Evolutionary conservation across 2,329 filamentous ascomycete genomes (phyloP).

Genomic region (Botryotinia calthae): DNA sequence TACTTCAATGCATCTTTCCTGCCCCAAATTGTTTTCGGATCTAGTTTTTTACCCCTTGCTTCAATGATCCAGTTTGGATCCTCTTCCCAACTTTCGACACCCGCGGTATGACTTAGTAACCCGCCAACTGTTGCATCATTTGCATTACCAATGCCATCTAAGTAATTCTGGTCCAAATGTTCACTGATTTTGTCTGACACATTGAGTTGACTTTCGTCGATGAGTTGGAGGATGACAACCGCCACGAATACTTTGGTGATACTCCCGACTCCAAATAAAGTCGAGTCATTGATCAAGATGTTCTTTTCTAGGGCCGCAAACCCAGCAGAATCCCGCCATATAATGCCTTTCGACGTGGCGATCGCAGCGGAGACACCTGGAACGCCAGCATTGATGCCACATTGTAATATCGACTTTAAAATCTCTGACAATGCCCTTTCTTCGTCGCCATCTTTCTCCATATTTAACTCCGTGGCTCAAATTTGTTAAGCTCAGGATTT

Average conservation of each 20-base stretch:
- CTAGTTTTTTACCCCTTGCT: conserved; percentile 19
- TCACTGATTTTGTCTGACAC: conserved; percentile 13
- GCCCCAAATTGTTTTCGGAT: conserved; percentile 21
- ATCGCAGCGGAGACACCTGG: conserved; percentile 24
- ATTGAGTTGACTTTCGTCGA: conserved; percentile 22
- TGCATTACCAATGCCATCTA: conserved; percentile 19
- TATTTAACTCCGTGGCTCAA: not conserved
- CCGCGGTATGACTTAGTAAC: conserved; percentile 23
- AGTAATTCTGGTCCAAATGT: conserved; percentile 8
- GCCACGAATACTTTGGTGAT: conserved; percentile 27
- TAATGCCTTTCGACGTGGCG: conserved; percentile 20
- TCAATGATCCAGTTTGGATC: conserved; percentile 23
- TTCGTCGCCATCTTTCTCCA: no score
- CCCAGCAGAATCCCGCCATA: conserved; percentile 21
- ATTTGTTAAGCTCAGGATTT: not conserved
- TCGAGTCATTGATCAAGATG: not conserved
- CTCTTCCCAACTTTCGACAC: conserved; percentile 26
- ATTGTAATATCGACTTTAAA: conserved; percentile 17
- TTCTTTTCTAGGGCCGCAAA: conserved; percentile 7
- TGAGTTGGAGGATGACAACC: conserved; percentile 24
- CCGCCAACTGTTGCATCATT: conserved; percentile 16
- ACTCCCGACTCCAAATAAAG: conserved; percentile 27
- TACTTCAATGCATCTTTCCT: conserved; percentile 23
- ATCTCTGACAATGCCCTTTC: conserved; percentile 28
- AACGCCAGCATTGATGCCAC: conserved; percentile 14